phyloP scores from a whole-genome alignment of 1,139 yeast genomes.

The Pichia sp. region DNA sequence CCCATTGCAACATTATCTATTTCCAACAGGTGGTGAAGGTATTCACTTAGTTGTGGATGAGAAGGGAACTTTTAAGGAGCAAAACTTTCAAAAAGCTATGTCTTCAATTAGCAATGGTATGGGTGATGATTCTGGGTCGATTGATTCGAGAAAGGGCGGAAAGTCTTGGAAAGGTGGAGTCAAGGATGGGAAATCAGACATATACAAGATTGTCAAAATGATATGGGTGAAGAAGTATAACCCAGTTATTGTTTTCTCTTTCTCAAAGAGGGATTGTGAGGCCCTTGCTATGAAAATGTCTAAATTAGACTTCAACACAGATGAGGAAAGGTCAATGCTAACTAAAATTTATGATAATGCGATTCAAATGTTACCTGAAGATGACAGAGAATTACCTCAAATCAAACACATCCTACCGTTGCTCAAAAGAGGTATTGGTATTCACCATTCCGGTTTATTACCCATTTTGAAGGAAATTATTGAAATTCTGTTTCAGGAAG shows the following conservation, averaged over 20 bases:
- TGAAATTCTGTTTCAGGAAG: conserved; percentile 95
- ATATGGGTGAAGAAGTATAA: conserved; percentile 92
- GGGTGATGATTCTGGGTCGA: conserved; percentile 78
- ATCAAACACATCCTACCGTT: conserved; percentile 86
- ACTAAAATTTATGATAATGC: conserved; percentile 89
- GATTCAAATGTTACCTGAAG: conserved; percentile 77
- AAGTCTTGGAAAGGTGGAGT: conserved; percentile 89
- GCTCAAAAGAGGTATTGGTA: conserved; percentile 91
- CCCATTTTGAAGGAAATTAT: conserved; percentile 96
- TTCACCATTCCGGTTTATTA: conserved; percentile 93
- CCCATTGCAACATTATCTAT: conserved; percentile 92
- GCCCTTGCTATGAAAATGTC: conserved; percentile 91
- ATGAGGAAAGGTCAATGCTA: conserved; percentile 86
- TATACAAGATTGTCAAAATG: conserved; percentile 95
- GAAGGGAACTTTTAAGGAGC: conserved; percentile 92
- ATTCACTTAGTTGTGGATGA: conserved; percentile 97
- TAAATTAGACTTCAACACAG: conserved; percentile 85
- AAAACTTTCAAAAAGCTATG: conserved; percentile 98
- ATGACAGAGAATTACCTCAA: conserved; percentile 89
- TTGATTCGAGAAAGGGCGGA: conserved; percentile 56
- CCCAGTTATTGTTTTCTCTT: conserved; percentile 96
- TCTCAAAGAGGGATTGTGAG: conserved; percentile 95
- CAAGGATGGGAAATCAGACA: conserved; percentile 76
- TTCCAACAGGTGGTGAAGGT: conserved; percentile 97
- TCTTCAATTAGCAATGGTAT: conserved; percentile 76